These are phyloP conservation scores for Trichothecium sympodiale DNA, from an alignment of 2,329 filamentous ascomycete species.

Conservation along the genomic window DNA sequence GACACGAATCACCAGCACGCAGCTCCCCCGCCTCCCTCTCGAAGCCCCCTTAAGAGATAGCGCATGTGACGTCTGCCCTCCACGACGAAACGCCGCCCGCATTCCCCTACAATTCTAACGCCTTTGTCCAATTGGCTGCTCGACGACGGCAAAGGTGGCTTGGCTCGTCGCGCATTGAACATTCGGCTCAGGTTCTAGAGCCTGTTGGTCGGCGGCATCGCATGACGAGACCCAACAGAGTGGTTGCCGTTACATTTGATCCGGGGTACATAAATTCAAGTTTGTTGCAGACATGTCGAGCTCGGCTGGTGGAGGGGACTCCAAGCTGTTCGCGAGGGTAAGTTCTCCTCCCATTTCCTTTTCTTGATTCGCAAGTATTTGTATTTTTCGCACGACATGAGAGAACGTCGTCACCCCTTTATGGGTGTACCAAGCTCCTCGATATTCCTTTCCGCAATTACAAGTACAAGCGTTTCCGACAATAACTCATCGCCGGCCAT, in stretches of 20 bases:
- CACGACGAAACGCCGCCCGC: background rate
- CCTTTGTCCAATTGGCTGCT: constrained; percentile 4
- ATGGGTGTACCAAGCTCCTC: background rate
- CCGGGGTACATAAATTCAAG: background rate
- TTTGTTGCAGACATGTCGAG: constrained; percentile 34
- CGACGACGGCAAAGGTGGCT: too few relatives aligned
- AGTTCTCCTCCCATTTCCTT: constrained; percentile 17
- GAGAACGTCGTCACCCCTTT: background rate
- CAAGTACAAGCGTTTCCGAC: too few relatives aligned
- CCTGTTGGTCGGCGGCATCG: constrained; percentile 1
- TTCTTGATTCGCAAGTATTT: background rate
- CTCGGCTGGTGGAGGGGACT: constrained; percentile 68
- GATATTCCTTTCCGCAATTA: too few relatives aligned
- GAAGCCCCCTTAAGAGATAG: background rate
- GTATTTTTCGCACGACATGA: constrained; percentile 3
- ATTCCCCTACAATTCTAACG: background rate
- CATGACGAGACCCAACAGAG: constrained; percentile 1
- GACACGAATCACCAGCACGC: too few relatives aligned
- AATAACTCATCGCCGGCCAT: too few relatives aligned
- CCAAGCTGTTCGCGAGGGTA: constrained; percentile 98
- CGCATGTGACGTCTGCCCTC: constrained; percentile 3
- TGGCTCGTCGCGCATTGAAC: too few relatives aligned
- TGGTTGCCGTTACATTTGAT: too few relatives aligned
- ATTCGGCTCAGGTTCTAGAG: too few relatives aligned
- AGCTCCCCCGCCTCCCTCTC: too few relatives aligned